Conservation (phyloP, 192 early-diverging fungal genomes). For the Linnemannia exigua region DNA sequence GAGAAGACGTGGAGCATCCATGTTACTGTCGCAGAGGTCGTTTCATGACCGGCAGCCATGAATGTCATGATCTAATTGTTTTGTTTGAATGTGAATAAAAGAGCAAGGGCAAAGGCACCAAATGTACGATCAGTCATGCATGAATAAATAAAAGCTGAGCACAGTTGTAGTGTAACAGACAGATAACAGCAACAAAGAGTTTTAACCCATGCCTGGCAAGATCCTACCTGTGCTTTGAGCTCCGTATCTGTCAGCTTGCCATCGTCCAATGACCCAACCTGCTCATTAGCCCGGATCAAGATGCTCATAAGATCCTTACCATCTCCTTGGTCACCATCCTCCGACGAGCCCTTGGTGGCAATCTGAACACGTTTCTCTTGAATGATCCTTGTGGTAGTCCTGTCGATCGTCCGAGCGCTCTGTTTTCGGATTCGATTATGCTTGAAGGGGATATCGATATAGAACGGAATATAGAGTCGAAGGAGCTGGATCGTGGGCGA, state of each 20-base stretch:
- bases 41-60: conserved; percentile 72
- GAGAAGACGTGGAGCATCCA: conserved; percentile 69
- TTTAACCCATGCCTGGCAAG: too few relatives aligned
- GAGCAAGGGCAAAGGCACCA: neutral
- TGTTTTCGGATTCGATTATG: conserved; percentile 23
- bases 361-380: conserved; percentile 45
- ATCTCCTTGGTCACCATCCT: conserved; percentile 10
- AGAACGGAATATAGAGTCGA: conserved; percentile 43
- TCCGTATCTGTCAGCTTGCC: conserved; percentile 59
- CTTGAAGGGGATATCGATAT: conserved; percentile 35
- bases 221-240: conserved; percentile 63
- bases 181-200: too few relatives aligned
- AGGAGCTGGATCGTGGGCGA: conserved; percentile 23
- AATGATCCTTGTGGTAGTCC: conserved; percentile 54
- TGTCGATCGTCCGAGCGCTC: conserved; percentile 38
- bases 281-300: conserved; percentile 60
- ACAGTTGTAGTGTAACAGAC: too few relatives aligned
- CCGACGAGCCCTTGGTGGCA: neutral
- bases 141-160: neutral
- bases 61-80: conserved; percentile 61
- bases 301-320: conserved; percentile 62
- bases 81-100: neutral
- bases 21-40: conserved; percentile 59
- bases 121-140: neutral
- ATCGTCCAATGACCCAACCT: conserved; percentile 46